phyloP scores from a whole-genome alignment of 2,329 filamentous ascomycete species.

The Pseudogymnoascus sp. region DNA sequence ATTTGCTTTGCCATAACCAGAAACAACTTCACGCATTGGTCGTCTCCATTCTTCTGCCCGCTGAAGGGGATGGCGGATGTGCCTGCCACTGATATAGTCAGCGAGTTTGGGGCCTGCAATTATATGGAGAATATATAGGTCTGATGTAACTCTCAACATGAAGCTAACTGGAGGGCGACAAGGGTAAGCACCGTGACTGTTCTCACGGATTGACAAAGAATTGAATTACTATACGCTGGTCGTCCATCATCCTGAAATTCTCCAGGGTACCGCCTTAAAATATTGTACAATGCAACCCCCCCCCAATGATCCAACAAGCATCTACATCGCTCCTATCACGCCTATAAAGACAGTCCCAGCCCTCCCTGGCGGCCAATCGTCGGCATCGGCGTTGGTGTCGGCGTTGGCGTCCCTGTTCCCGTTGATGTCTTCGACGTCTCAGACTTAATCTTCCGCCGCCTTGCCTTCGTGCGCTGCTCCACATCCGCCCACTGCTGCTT shows the following conservation, averaged over 20 bases:
- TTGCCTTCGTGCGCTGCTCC: slow-evolving; percentile 33
- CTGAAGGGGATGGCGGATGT: not conserved
- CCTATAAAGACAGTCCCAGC: not conserved
- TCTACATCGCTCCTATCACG: not conserved
- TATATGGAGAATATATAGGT: not conserved
- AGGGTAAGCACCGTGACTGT: not conserved
- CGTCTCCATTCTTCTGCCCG: not conserved
- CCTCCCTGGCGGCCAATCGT: not conserved
- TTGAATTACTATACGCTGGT: not conserved
- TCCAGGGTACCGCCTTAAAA: not conserved
- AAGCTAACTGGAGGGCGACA: not conserved
- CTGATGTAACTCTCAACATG: not conserved
- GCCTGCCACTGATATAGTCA: not conserved
- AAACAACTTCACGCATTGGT: not conserved
- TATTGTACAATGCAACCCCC: not conserved
- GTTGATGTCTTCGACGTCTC: not conserved
- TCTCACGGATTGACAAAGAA: not conserved
- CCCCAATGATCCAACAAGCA: not conserved
- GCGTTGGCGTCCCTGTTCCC: not conserved
- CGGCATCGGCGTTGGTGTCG: not conserved
- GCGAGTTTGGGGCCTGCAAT: not conserved
- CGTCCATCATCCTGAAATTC: not conserved
- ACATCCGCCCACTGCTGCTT: slow-evolving; percentile 52
- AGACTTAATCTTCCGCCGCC: slow-evolving; percentile 14
- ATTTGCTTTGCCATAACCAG: not conserved